A percentile compares a stretch with the other conserved stretches of the same genome.
These are phyloP conservation scores for Saccharomyces hybrid DNA, from an alignment of 1,139 yeast species.

Conservation along the genomic window DNA sequence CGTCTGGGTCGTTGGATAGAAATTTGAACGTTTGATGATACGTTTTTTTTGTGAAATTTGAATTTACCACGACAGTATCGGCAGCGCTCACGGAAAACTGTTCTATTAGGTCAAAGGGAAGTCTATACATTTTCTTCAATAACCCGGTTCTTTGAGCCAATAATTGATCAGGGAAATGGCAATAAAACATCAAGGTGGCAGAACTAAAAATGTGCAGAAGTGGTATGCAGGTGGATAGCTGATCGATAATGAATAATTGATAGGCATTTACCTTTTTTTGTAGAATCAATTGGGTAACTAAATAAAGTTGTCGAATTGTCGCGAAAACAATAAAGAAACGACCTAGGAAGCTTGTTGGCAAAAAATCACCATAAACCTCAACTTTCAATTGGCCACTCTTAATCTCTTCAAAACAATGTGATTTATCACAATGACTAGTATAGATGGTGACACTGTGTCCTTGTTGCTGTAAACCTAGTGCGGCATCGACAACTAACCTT, in stretches of 20 bases:
- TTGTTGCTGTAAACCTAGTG: conserved; percentile 70
- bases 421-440: conserved; percentile 83
- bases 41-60: conserved; percentile 68
- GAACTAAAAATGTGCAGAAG: conserved; percentile 45
- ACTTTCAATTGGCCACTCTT: conserved; percentile 51
- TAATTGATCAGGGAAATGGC: conserved; percentile 93
- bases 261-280: conserved; percentile 43
- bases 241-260: conserved; percentile 82
- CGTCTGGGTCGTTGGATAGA: conserved; percentile 43
- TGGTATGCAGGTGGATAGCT: conserved; percentile 80
- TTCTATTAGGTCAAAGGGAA: conserved; percentile 77
- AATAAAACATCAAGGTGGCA: conserved; percentile 62
- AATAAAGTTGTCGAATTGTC: conserved; percentile 68
- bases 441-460: conserved; percentile 62
- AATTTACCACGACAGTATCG: conserved; percentile 79
- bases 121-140: conserved; percentile 58
- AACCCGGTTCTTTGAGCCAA: conserved; percentile 53
- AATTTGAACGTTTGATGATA: conserved; percentile 56
- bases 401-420: conserved; percentile 89
- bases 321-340: conserved; percentile 77
- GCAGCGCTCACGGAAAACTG: conserved; percentile 71
- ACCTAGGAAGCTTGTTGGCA: conserved; percentile 65
- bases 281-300: conserved; percentile 46
- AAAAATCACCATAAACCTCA: conserved; percentile 67
- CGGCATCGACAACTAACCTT: conserved; percentile 89